A percentile compares a stretch with the other conserved stretches of the same genome.
Conservation (phyloP, 1,284 basidiomycete species). For the Vanrija pseudolonga region DNA sequence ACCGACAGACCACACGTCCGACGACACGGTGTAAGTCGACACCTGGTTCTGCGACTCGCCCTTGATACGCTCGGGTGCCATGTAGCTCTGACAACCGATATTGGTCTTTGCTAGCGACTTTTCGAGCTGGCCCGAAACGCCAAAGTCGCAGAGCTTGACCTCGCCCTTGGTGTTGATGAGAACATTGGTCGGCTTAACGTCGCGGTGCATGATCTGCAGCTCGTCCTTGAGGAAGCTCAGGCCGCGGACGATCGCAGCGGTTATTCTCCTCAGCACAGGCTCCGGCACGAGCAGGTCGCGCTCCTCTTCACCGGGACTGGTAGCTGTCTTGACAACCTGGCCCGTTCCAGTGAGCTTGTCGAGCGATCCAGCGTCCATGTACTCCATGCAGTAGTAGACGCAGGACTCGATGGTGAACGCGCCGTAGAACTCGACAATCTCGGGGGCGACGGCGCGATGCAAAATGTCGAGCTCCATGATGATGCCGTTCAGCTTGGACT, state of each 20-base stretch:
- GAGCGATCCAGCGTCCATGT: conserved; percentile 93
- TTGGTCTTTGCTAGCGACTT: conserved; percentile 96
- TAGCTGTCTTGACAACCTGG: conserved; percentile 10
- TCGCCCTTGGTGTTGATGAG: conserved; percentile 84
- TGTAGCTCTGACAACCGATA: conserved; percentile 97
- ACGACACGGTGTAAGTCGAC: conserved; percentile 91
- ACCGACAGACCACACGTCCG: conserved; percentile 98
- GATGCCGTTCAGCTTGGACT: conserved; percentile 90
- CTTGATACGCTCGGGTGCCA: conserved; percentile 98
- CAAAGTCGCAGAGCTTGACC: conserved; percentile 96
- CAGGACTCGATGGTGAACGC: conserved; percentile 98
- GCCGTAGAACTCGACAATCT: conserved; percentile 97
- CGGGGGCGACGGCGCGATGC: conserved; percentile 82
- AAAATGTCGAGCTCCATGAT: conserved; percentile 98
- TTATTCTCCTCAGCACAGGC: conserved; percentile 78
- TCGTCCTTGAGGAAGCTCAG: conserved; percentile 94
- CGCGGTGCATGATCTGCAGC: conserved; percentile 91
- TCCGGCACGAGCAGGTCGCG: conserved; percentile 60
- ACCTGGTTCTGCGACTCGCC: conserved; percentile 83
- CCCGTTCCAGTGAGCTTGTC: conserved; percentile 69
- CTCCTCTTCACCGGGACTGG: conserved; percentile 43
- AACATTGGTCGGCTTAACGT: conserved; percentile 95
- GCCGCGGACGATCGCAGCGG: conserved; percentile 78
- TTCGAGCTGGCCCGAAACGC: conserved; percentile 94
- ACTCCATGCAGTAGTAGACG: conserved; percentile 99